Conservation (phyloP, 2,329 filamentous ascomycete species). For the Apiospora kogelbergensis region DNA sequence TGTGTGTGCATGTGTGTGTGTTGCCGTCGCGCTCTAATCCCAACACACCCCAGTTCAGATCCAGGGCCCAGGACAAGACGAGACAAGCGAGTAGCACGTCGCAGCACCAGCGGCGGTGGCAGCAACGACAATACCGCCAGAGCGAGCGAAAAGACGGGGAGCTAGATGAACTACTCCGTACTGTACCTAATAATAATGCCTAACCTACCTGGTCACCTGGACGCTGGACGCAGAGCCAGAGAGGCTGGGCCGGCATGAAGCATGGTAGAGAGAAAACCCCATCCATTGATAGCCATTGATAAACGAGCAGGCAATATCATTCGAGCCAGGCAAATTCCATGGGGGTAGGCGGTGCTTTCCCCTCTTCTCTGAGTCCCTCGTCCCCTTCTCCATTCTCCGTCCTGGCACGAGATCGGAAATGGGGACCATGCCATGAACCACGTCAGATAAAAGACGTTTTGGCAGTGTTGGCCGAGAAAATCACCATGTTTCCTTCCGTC, state of each 20-base stretch:
- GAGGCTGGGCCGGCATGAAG: neutral
- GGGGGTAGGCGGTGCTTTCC: neutral
- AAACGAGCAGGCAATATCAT: neutral
- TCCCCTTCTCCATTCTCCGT: neutral
- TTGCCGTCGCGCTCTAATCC: constrained; percentile 1
- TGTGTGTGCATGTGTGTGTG: neutral
- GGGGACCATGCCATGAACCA: neutral
- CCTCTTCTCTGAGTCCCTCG: neutral
- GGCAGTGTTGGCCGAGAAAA: neutral
- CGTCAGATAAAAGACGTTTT: neutral
- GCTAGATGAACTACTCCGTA: neutral
- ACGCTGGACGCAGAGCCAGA: neutral
- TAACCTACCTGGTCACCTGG: constrained; percentile 7
- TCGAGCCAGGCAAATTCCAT: neutral
- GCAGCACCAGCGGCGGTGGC: neutral
- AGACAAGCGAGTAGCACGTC: constrained; percentile 6
- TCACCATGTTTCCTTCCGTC: neutral
- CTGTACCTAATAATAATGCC: neutral
- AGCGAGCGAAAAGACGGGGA: neutral
- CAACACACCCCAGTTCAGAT: constrained; percentile 3
- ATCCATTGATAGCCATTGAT: neutral
- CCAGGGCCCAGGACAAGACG: neutral
- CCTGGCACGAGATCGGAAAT: neutral
- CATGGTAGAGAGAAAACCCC: neutral
- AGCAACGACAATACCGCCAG: neutral